phyloP scores from a whole-genome alignment of 2,329 filamentous ascomycete species.

The Furcasterigmium sp. region DNA sequence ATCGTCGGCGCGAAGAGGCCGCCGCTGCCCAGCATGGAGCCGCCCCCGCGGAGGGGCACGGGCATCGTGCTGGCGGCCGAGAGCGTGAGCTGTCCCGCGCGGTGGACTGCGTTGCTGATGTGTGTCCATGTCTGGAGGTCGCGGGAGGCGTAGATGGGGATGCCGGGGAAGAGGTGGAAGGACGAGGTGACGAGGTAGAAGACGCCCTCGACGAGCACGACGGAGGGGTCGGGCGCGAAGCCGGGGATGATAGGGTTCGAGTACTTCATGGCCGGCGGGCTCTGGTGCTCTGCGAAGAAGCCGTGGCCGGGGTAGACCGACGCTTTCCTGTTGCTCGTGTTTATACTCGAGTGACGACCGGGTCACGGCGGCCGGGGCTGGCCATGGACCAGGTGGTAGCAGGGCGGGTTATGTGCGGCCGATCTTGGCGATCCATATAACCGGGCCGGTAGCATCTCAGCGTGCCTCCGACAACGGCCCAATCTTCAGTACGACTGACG shows the following conservation, averaged over 20 bases:
- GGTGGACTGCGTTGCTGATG: conserved; percentile 14
- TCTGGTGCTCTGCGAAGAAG: background rate
- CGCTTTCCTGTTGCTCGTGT: background rate
- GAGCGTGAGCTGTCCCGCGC: conserved; percentile 3
- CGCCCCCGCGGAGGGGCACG: conserved; percentile 4
- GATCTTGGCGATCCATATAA: background rate
- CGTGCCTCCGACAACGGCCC: background rate
- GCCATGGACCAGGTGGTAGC: background rate
- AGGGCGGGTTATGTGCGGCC: background rate
- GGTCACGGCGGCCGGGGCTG: background rate
- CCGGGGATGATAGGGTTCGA: conserved; percentile 24
- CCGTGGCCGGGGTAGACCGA: background rate
- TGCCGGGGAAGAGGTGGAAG: conserved; percentile 54
- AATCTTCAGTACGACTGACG: background rate
- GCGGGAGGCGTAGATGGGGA: conserved; percentile 31
- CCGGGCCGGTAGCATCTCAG: background rate
- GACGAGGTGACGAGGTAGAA: conserved; percentile 45
- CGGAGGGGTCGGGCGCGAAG: conserved; percentile 24
- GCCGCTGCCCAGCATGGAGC: background rate
- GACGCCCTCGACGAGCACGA: conserved; percentile 19
- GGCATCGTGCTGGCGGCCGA: background rate
- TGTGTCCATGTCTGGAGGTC: conserved; percentile 25
- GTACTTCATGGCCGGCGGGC: background rate
- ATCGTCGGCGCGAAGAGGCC: background rate
- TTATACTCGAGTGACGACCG: background rate